Evolutionary conservation across 164 flowering plant genomes (phyloP), one percentile per base, ranked within the genome.

Genomic region (Magnolia sinica): DNA sequence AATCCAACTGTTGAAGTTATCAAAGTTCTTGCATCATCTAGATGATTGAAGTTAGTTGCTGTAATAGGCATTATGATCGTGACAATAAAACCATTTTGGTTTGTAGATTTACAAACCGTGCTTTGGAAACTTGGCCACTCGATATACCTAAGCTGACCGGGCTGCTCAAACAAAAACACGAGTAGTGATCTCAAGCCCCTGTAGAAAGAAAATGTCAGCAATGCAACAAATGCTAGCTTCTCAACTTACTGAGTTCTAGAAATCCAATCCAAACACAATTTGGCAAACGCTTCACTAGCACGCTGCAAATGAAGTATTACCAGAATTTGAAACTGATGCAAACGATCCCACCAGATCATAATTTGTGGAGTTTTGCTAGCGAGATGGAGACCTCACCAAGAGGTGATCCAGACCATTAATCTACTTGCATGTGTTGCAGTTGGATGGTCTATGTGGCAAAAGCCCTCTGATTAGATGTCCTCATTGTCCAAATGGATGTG

Each of bases 101-200:
- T 37, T 50, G 24, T 72, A 19, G 19, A 52, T 10, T 70, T 37
- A 84, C 93, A 65, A 78, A 95, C 98, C 86, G 98, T 91, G 91
- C 86, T 89, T 73, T 83, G 86, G 70, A 93, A 90, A 82, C 89
- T 79, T 73, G 97, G 97, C 98, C 98, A 93, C 79, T 95, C 98
- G 58, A 95, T 85, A 81, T 90, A 89, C 83, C 82, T 93, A 80
- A 93, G 86, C 85, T 95, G 97, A 71, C 92, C 78, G 68, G 98
- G 98, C 77, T 95, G 98, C 87, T 89, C 95, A 79, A 71, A 75
- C 73, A 95, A 85, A 85, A 93, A 95, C 6, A 23, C 68, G 20
- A 86, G 69, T 59, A 95, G 73, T 18, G 89, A 85, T 77, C 80
- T 87, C 75, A 87, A 29, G 72, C 76, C 86, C 91, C 98, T 92